Evolutionary conservation across 306 rosid species (phyloP), one percentile per base, ranked within the genome.

Genomic region (Gastrolobium villosum): DNA sequence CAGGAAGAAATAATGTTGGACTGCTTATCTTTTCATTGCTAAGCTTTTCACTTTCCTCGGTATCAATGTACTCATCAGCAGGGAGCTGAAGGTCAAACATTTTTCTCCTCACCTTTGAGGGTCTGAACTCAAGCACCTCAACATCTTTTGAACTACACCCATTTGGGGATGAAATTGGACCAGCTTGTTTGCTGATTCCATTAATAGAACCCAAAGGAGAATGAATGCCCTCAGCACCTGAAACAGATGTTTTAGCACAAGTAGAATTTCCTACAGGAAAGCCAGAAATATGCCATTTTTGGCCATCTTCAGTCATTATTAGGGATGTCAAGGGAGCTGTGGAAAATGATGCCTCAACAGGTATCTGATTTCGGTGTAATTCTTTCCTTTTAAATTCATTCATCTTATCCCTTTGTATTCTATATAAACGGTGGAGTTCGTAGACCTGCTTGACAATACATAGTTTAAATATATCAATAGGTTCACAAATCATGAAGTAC

Each of bases 41-140:
- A 62, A 86, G 76, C 72, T 86, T 87, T 67, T 95, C 98, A 79
- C 94, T 91, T 91, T 92, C 99, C 30, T 92, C 98, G 1, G 92
- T 73, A 82, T 95, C 97, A 9, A 89, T 76, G 68, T 90, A 86
- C 77, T 82, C 97, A 50, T 92, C 93, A 30, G 99, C 98, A 45
- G 97, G 99, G 77, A 91, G 98, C 20, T 88, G 94, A 76, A 92
- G 99, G 87, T 92, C 99, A 84, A 95, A 88, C 80, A 79, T 87
- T 87, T 81, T 92, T 66, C 90, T 92, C 83, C 96, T 86, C 48
- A 77, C 88, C 83, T 95, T 91, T 28, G 91, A 80, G 59, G 98
- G 97, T 80, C 98, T 86, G 2, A 89, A 87, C 77, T 86, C 99
- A 60, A 86, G 86, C 75, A 90, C 86, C 86, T 86, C 97, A 63